Conservation (phyloP, 23 red algal genomes). For the Pyropia haitanensis region DNA sequence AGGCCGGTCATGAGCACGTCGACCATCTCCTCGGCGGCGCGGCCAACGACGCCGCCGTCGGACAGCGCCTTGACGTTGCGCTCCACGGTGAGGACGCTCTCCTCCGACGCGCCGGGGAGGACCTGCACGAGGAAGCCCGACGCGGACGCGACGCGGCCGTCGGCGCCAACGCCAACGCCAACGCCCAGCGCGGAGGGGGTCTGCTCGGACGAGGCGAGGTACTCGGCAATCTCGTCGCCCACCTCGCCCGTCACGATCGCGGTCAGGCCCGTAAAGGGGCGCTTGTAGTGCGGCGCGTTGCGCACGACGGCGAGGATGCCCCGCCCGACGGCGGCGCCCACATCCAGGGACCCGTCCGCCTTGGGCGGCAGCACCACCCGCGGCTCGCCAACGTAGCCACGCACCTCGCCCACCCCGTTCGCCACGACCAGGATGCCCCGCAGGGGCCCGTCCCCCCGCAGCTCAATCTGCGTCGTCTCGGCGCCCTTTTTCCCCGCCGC, state of each 20-base stretch:
- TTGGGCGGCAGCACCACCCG: slow-evolving; percentile 59
- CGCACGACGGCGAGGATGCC: slow-evolving; percentile 81
- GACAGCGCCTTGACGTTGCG: slow-evolving; percentile 40
- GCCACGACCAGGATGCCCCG: slow-evolving; percentile 56
- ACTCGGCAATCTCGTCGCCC: slow-evolving; percentile 76
- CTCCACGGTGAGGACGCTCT: slow-evolving; percentile 41
- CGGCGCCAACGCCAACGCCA: slow-evolving; percentile 52
- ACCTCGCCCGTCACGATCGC: slow-evolving; percentile 76
- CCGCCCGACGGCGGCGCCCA: slow-evolving; percentile 62
- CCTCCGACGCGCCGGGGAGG: slow-evolving; percentile 54
- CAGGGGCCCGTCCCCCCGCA: slow-evolving; percentile 80
- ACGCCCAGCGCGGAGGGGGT: slow-evolving; percentile 76
- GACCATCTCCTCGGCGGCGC: slow-evolving; percentile 46
- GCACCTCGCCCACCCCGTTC: slow-evolving; percentile 56
- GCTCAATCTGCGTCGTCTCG: slow-evolving; percentile 83
- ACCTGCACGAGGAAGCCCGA: slow-evolving; percentile 82
- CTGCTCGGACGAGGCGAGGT: slow-evolving; percentile 76
- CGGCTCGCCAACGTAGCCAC: slow-evolving; percentile 87
- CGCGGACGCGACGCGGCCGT: slow-evolving; percentile 64
- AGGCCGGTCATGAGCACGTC: slow-evolving; percentile 40
- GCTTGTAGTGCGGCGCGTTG: slow-evolving; percentile 42
- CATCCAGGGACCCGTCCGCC: slow-evolving; percentile 54
- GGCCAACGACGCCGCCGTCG: slow-evolving; percentile 9
- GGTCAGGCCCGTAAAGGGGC: slow-evolving; percentile 74
- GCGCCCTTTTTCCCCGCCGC: slow-evolving; percentile 71